Evolutionary conservation across 139 green algal genomes (phyloP).

Genomic region (Micromonas commoda): DNA sequence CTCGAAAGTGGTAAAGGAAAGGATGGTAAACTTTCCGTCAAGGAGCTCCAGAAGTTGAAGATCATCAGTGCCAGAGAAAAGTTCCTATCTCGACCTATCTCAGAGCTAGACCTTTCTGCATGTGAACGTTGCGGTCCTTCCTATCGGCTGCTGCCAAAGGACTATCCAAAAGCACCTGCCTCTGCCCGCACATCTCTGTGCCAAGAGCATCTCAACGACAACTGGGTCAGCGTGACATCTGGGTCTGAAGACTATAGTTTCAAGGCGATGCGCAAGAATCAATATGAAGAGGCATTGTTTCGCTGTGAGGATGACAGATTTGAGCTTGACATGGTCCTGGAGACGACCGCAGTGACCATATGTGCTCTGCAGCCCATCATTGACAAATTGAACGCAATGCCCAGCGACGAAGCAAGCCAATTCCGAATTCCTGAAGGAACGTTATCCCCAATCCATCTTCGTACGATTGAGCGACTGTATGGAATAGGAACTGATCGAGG

Average conservation of each 20-base stretch:
- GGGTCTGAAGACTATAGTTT: constrained; percentile 86
- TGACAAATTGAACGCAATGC: constrained; percentile 26
- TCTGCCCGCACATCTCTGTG: constrained; percentile 46
- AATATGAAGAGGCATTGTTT: constrained; percentile 91
- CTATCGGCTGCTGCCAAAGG: constrained; percentile 83
- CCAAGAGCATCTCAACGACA: constrained; percentile 73
- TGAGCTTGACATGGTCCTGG: constrained; percentile 93
- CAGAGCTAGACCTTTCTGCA: constrained; percentile 74
- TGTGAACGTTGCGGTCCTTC: constrained; percentile 70
- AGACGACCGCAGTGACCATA: constrained; percentile 55
- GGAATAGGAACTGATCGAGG: constrained; percentile 42
- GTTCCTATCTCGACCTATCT: constrained; percentile 80
- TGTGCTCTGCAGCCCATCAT: not conserved
- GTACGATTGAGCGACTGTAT: constrained; percentile 81
- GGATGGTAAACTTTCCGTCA: constrained; percentile 27
- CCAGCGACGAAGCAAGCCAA: not conserved
- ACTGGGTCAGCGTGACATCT: constrained; percentile 89
- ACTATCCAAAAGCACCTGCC: constrained; percentile 39
- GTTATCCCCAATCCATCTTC: constrained; percentile 32
- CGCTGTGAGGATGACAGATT: constrained; percentile 93
- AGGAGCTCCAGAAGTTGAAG: constrained; percentile 33
- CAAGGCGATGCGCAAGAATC: constrained; percentile 97
- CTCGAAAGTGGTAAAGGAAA: not conserved
- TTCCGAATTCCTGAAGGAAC: not conserved
- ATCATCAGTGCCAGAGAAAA: constrained; percentile 52